Conservation (phyloP, 129 eudicot genomes). For the Glebionis coronaria region DNA sequence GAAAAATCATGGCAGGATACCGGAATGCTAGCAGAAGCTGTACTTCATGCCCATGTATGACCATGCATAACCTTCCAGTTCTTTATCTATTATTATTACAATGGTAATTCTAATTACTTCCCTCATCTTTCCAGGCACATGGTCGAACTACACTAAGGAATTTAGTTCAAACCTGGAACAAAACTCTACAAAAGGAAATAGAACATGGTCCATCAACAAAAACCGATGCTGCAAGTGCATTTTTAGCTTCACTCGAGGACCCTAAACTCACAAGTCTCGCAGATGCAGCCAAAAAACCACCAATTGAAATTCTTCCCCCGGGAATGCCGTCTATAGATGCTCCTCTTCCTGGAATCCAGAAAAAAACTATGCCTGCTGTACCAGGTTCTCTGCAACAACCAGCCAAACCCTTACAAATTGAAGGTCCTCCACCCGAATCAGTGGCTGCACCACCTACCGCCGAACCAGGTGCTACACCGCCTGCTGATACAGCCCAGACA, state of each 20-base stretch:
- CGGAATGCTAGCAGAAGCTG: conserved; percentile 99
- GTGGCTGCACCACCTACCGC: conserved; percentile 35
- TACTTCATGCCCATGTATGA: conserved; percentile 93
- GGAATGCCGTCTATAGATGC: conserved; percentile 91
- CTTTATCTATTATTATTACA: background rate
- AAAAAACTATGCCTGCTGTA: conserved; percentile 44
- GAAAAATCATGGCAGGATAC: conserved; percentile 99
- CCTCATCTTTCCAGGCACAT: conserved; percentile 63
- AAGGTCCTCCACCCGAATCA: conserved; percentile 55
- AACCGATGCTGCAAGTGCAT: conserved; percentile 91
- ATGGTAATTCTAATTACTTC: conserved; percentile 1
- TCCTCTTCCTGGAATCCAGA: conserved; percentile 71
- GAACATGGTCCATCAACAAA: conserved; percentile 69
- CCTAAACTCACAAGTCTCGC: conserved; percentile 92
- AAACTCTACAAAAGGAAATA: conserved; percentile 78
- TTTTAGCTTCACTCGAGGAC: conserved; percentile 90
- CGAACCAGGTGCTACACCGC: conserved; percentile 28
- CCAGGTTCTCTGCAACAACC: conserved; percentile 56
- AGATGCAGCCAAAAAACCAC: conserved; percentile 84
- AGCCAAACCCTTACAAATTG: conserved; percentile 55
- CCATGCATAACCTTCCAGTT: background rate
- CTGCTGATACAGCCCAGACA: conserved; percentile 5
- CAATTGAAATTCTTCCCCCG: conserved; percentile 92
- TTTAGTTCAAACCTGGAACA: conserved; percentile 88
- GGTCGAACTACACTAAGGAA: conserved; percentile 77